Base-by-base conservation (phyloP, 768 basidiomycete genomes). In the Leucogyrophana mollusca region DNA sequence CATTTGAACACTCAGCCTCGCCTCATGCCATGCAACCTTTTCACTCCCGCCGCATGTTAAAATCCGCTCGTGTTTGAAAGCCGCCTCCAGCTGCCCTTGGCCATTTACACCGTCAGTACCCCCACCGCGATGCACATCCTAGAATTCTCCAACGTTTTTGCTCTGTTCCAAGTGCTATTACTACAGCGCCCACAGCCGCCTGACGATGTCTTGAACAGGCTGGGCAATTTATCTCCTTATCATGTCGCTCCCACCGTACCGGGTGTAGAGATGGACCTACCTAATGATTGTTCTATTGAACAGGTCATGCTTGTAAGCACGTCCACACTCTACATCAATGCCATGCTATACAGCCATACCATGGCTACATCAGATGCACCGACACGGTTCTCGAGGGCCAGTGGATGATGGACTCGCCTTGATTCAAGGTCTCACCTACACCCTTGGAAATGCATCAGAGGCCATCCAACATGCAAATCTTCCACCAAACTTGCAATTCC, bases 311-410 rank as follows among this genome's bases (percentile, higher is more conserved):
- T 69, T 51, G 72, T 73, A 52, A 39, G 58, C 42, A 32, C 18
- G 11, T 23, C 8, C 22, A 25, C 22, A 13, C 14, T 37, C 5
- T 17, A 34, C 8, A 1, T 14, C 17, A 23, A 11, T 23, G 9
- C 9, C 18, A 34, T 22, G 14, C 9, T 13, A 49, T 45, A 45
- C n/a, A n/a, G n/a, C n/a, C n/a, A n/a, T n/a, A n/a, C n/a, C 41
- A 1, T 49, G 6, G 22, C 20, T 17, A 23, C 27, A 25, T 41
- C 43, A 73, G 73, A 63, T 74, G 59, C 69, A 66, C 50, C 51
- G 71, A 40, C 73, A 76, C 45, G 73, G 74, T 9, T 67, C 65
- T 40, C 69, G 71, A 42, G 66, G 59, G 46, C 73, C 69, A 34
- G 56, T 56, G 17, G 54, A 45, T n/a, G 64, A 67, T 38, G 20